Evolutionary conservation across 306 rosid genomes (phyloP).

Genomic region (Rosa chinensis): DNA sequence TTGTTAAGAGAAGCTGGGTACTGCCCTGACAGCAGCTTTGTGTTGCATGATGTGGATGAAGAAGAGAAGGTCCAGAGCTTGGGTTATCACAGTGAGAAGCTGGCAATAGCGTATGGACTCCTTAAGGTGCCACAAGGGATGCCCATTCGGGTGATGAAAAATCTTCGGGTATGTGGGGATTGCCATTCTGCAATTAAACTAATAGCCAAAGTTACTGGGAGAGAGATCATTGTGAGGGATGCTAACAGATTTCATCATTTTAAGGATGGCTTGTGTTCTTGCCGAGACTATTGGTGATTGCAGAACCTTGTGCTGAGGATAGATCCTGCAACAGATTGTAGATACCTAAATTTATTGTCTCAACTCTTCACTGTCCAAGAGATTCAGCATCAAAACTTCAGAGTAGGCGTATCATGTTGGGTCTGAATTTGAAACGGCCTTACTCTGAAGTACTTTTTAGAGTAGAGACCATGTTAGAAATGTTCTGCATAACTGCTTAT

Average conservation of each 20-base stretch:
- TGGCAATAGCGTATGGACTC: conserved; percentile 72
- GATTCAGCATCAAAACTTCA: conserved; percentile 5
- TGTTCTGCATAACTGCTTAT: background rate
- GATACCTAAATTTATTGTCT: background rate
- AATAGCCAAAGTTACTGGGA: conserved; percentile 65
- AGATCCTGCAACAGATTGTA: conserved; percentile 5
- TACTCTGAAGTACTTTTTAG: background rate
- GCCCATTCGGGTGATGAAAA: conserved; percentile 69
- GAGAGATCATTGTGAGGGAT: conserved; percentile 74
- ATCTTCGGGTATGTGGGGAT: conserved; percentile 79
- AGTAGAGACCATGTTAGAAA: background rate
- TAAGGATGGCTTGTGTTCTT: conserved; percentile 67
- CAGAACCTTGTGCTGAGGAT: conserved; percentile 8
- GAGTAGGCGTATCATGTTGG: background rate
- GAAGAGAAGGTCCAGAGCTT: conserved; percentile 72
- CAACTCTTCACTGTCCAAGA: background rate
- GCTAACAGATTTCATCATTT: conserved; percentile 78
- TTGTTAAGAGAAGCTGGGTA: conserved; percentile 70
- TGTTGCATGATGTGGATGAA: conserved; percentile 71
- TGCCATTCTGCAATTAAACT: conserved; percentile 72
- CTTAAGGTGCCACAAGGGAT: conserved; percentile 61
- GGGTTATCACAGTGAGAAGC: conserved; percentile 70
- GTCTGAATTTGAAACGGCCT: background rate
- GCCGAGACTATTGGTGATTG: conserved; percentile 68
- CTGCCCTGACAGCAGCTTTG: conserved; percentile 71